A percentile compares a stretch with the other conserved stretches of the same genome.
Evolutionary conservation across 345 rosid species (phyloP).

Genomic region (Eucalyptus lansdowneana): DNA sequence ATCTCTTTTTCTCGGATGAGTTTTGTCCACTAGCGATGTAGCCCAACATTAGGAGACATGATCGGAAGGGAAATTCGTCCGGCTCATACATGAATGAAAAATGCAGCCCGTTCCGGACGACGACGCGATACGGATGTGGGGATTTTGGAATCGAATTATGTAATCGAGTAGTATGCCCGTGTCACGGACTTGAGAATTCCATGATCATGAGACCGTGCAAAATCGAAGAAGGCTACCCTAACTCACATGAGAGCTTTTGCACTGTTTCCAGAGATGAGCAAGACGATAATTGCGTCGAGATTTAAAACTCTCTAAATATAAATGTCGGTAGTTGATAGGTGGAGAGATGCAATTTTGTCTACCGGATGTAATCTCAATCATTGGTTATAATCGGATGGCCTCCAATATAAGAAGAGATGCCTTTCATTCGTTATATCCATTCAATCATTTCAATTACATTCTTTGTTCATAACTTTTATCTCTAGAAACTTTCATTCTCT

Average conservation of each 20-base stretch:
- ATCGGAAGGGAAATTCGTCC: not conserved
- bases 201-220: fast-evolving
- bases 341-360: fast-evolving
- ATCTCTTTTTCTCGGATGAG: not conserved
- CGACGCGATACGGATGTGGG: not conserved
- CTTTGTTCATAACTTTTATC: fast-evolving
- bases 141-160: not conserved
- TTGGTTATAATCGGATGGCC: fast-evolving
- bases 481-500: too few species aligned
- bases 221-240: fast-evolving
- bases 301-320: fast-evolving
- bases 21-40: not conserved
- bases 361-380: fast-evolving
- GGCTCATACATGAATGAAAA: not conserved
- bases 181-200: too few species aligned
- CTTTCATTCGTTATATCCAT: fast-evolving
- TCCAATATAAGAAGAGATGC: too few species aligned
- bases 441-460: fast-evolving
- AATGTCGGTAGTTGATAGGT: fast-evolving
- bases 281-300: fast-evolving
- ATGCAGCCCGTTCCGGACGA: not conserved
- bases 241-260: too few species aligned
- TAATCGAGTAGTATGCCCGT: fast-evolving
- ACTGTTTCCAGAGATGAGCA: fast-evolving
- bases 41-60: not conserved